Conservation (phyloP, 2,329 filamentous ascomycete genomes). For the Rachicladosporium sp. region DNA sequence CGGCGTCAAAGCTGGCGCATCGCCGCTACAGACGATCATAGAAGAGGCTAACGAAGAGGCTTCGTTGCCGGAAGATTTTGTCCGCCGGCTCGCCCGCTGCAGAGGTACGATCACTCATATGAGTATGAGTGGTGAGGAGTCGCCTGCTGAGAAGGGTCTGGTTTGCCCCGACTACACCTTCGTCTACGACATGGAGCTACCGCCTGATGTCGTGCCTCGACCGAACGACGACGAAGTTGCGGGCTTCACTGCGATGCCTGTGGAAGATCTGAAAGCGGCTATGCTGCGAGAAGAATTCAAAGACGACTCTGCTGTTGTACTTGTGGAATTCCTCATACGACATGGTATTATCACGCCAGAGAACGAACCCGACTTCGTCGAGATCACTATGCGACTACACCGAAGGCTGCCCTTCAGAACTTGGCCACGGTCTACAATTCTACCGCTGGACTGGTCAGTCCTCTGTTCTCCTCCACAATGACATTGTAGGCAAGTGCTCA, state of each 20-base stretch:
- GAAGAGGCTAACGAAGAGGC: slow-evolving; percentile 86
- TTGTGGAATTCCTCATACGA: slow-evolving; percentile 79
- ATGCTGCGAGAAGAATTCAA: slow-evolving; percentile 69
- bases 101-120: slow-evolving; percentile 70
- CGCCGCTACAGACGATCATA: slow-evolving; percentile 66
- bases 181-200: slow-evolving; percentile 74
- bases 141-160: slow-evolving; percentile 67
- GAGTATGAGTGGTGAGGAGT: slow-evolving; percentile 59
- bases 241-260: slow-evolving; percentile 61
- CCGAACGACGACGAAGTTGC: slow-evolving; percentile 84
- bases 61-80: slow-evolving; percentile 55
- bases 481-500: too few relatives aligned
- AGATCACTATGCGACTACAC: slow-evolving; percentile 63
- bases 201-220: slow-evolving; percentile 51
- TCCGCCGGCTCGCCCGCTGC: slow-evolving; percentile 45
- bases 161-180: slow-evolving; percentile 85
- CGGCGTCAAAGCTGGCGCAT: slow-evolving; percentile 69
- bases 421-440: too few relatives aligned
- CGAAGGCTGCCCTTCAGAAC: slow-evolving; percentile 57
- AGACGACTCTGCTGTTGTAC: slow-evolving; percentile 75
- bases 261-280: slow-evolving; percentile 58
- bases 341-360: slow-evolving; percentile 66
- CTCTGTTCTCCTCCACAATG: too few relatives aligned
- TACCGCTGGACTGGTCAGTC: too few relatives aligned
- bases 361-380: slow-evolving; percentile 64